Evolutionary conservation across 441 rosid species (phyloP).

Genomic region (Metrosideros polymorpha): DNA sequence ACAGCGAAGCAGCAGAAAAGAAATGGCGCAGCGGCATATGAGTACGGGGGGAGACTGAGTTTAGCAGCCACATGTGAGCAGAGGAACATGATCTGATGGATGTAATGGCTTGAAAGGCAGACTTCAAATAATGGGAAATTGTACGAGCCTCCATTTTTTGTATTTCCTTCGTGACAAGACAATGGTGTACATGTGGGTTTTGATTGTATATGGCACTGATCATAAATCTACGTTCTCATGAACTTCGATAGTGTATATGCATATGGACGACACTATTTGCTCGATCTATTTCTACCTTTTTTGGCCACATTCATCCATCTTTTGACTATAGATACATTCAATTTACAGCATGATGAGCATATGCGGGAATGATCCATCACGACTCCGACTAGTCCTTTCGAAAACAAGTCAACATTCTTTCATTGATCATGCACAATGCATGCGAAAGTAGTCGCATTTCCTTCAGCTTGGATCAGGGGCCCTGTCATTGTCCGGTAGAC

Average conservation of each 20-base stretch:
- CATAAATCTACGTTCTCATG: neutral
- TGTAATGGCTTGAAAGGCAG: neutral
- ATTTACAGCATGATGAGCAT: neutral
- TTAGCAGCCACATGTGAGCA: neutral
- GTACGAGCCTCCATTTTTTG: neutral
- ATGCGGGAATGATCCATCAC: neutral
- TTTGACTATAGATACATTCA: neutral
- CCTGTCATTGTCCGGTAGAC: neutral
- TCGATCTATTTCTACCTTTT: neutral
- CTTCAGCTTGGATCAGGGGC: neutral
- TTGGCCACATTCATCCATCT: neutral
- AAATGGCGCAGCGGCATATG: neutral
- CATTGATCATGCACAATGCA: neutral
- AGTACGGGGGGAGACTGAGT: neutral
- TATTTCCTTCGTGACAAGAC: neutral
- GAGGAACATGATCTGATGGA: neutral
- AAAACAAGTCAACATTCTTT: neutral
- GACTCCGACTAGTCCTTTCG: neutral
- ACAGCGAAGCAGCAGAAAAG: neutral
- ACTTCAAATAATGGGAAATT: neutral
- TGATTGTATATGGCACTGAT: neutral
- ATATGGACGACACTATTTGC: neutral
- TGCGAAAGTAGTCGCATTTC: neutral
- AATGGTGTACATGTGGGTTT: neutral
- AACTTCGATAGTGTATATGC: neutral